Evolutionary conservation across 257 asterid species (phyloP), one percentile per base, ranked within the genome.

Genomic region (Cynanchum wilfordii): DNA sequence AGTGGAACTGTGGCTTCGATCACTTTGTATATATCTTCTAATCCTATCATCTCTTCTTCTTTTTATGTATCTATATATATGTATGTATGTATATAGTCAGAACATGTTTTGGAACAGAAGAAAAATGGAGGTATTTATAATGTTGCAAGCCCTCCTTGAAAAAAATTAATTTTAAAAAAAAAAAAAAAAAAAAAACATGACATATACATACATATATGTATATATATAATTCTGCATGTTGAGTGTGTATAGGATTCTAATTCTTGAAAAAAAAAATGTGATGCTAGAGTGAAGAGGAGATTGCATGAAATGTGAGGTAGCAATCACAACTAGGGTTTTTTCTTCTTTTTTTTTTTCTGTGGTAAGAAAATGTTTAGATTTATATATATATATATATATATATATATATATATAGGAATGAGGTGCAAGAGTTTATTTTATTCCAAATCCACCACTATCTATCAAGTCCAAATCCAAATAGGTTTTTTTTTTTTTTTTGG

Each of bases 1-100:
- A 89, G 86, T 13, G 91, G 96, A 22, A 73, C 78, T 57, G 81
- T 82, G 30, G 87, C 85, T 13, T 58, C 87, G 5, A 86, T 82
- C 63, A 90, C 92, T 69, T 88, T 87, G 82, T 82, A 90, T 24
- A 81, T 82, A 51, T 88, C 95, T 76, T 68, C 85, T 87, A 73
- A 82, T 17, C 84, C 79, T 50, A 90, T 86, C 95, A 88, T 88
- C 29, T 55, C 78, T n/a, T 58, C 38, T 42, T 42, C 47, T 42
- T 42, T 7, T 42, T 42, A 7, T 42, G 10, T 42, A 7, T 42
- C 0, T 40, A 40, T 6, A 9, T 7, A 7, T 40, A 40, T 40
- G 0, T 40, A 7, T 40, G 6, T 7, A 42, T 42, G 7, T 42
- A 42, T 8, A 42, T 42, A 42, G 1, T 8, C 47, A 42, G 7